Evolutionary conservation across 106 monocot genomes (phyloP), one percentile per base, ranked within the genome.

Genomic region (Alisma plantagoaquatica): DNA sequence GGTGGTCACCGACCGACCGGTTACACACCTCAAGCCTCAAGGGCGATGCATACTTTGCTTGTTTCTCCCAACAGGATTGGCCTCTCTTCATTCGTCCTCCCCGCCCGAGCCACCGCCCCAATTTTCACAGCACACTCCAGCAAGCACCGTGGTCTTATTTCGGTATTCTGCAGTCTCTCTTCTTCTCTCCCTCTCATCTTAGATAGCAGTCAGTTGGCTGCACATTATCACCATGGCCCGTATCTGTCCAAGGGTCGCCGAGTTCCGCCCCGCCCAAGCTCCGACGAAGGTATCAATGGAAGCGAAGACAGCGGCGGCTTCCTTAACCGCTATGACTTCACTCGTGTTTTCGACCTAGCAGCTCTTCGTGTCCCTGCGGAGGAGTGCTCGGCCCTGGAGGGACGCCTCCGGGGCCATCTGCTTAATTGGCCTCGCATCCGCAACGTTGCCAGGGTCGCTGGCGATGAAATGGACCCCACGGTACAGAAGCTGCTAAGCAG

Each of bases 351-450:
- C 74, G 71, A 74, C 50, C 31, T 98, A 28, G 62, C 85, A 31
- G 81, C 90, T 16, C 73, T 98, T 27, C 75, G 90, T 2, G 89
- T 90, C 35, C 85, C 90, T 0, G 78, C 79, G 1, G 69, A 31
- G 24, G 68, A 66, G 23, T 98, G 98, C 70, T 62, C 74, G 11
- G 53, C 64, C 51, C 81, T 98, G 44, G 98, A 98, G 78, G 14
- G 46, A 52, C 90, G 85, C 53, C 69, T 98, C 59, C 90, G 90
- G 29, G 98, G 98, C 64, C 98, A 98, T 76, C 98, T 98, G 69
- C 90, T 98, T 60, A 98, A 98, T 70, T 98, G 98, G 98, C 98
- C 90, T 1, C 77, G 90, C 44, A 49, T 98, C 59, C 79, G 82
- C 30, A 98, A 98, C 64, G 50, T 90, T 23, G 90, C 79, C 29